Evolutionary conservation across 257 asterid genomes (phyloP).

Genomic region (Solanum infundibuliforme): DNA sequence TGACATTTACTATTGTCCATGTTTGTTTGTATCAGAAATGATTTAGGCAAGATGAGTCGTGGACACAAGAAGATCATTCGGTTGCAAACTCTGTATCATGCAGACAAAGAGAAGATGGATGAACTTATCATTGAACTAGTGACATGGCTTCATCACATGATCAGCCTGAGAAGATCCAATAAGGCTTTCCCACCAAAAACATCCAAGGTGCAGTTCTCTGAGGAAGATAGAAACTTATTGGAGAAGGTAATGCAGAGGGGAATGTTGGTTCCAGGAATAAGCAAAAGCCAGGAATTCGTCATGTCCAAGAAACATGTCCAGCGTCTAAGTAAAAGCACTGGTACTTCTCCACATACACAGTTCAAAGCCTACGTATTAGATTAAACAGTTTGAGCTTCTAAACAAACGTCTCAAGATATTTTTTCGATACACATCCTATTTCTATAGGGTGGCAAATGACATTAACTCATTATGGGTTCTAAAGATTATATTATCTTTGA

Average conservation of each 20-base stretch:
- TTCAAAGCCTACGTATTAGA: slow-evolving; percentile 45
- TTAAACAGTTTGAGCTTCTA: slow-evolving; percentile 18
- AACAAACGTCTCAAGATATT: background rate
- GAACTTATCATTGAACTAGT: background rate
- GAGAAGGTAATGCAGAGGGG: slow-evolving; percentile 64
- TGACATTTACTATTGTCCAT: background rate
- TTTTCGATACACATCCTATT: background rate
- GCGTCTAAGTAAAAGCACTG: slow-evolving; percentile 61
- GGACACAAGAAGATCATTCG: background rate
- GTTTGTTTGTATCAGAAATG: background rate
- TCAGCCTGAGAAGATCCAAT: background rate
- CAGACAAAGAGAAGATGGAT: background rate
- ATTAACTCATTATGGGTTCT: background rate
- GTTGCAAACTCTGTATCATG: background rate
- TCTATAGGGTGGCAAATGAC: background rate
- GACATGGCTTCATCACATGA: background rate
- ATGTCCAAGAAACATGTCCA: slow-evolving; percentile 25
- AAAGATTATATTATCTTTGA: background rate
- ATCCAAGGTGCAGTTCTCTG: slow-evolving; percentile 26
- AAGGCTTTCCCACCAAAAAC: background rate
- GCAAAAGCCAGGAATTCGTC: slow-evolving; percentile 74
- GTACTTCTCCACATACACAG: slow-evolving; percentile 55
- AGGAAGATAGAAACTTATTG: slow-evolving; percentile 54
- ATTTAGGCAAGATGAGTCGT: background rate
- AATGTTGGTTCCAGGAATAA: slow-evolving; percentile 43